Percentiles rank a stretch among this genome's conserved stretches.
These are phyloP conservation scores for Cystobasidiopsis lactophilus DNA, from an alignment of 768 basidiomycete species.

Conservation along the genomic window DNA sequence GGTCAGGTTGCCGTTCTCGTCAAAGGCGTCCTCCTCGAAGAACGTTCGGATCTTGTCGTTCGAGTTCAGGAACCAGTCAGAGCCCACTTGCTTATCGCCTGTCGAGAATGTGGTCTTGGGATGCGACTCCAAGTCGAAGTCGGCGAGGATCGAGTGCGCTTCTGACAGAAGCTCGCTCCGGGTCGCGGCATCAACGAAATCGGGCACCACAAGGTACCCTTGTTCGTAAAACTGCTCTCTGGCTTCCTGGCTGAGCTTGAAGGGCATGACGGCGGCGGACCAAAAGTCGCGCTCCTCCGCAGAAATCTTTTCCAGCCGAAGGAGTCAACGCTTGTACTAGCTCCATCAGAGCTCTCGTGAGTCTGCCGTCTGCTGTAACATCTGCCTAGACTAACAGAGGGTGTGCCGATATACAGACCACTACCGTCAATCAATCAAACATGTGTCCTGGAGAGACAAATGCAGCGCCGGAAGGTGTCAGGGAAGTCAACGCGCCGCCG, in stretches of 20 bases:
- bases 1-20: conserved; percentile 42
- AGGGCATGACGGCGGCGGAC: background rate
- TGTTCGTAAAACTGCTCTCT: background rate
- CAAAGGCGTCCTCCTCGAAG: conserved; percentile 69
- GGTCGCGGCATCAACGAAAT: conserved; percentile 43
- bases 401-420: too few relatives aligned
- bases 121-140: conserved; percentile 55
- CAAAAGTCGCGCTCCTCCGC: too few relatives aligned
- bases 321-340: too few relatives aligned
- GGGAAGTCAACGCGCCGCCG: background rate
- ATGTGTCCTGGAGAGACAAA: too few relatives aligned
- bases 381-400: too few relatives aligned
- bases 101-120: conserved; percentile 87
- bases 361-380: too few relatives aligned
- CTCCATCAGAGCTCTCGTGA: too few relatives aligned
- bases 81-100: conserved; percentile 22
- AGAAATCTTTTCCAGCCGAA: too few relatives aligned
- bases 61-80: conserved; percentile 76
- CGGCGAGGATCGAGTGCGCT: conserved; percentile 52
- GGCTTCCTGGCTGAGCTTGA: background rate
- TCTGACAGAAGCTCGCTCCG: conserved; percentile 41
- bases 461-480: background rate
- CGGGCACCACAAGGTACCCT: conserved; percentile 38
- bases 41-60: conserved; percentile 56
- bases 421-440: too few relatives aligned